Base-by-base conservation (phyloP, 306 rosid species). In the Trifolium subterraneum region DNA sequence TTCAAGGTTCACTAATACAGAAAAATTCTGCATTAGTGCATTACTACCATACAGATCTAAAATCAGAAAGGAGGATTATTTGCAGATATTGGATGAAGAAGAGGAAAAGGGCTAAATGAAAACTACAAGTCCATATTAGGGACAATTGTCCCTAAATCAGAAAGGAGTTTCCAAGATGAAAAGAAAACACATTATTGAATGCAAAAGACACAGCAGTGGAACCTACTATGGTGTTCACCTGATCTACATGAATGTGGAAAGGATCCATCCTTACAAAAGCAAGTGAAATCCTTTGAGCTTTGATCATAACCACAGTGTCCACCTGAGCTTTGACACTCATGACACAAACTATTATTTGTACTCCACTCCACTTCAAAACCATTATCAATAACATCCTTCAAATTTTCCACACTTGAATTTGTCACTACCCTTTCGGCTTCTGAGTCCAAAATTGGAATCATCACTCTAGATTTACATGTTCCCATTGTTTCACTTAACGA, bases 331-430 rank as follows among this genome's bases (percentile, higher is more conserved):
- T 1, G 33, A 68, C 98, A 90, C n/a, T 23, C 66, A 22, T 47
- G 36, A 55, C 95, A 90, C 74, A 69, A 38, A 48, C 12, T 33
- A 14, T 81, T 83, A 19, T 72, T 81, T 27, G 80, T 85, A 48
- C 78, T 8, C 96, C 93, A 90, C 18, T 4, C 41, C 42, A 86
- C 72, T 4, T 27, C 74, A 81, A 87, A 88, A 14, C 96, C 93
- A 6, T 54, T 47, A 22, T 78, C 48, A 15, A 92, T 59, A 22
- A 79, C 85, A 6, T 6, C 72, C 36, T 7, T 45, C 22, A 92
- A 56, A 52, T 68, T 76, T 8, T 39, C 62, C 12, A 1, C 7
- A 1, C 79, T 81, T 6, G 64, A 13, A 62, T 66, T 42, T 42
- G 39, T 19, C 4, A 14, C 38, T 22, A 84, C 22, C 63, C 0